A percentile compares a stretch with the other conserved stretches of the same genome.
phyloP scores from a whole-genome alignment of 83 land plant genomes.

The Thuja plicata region DNA sequence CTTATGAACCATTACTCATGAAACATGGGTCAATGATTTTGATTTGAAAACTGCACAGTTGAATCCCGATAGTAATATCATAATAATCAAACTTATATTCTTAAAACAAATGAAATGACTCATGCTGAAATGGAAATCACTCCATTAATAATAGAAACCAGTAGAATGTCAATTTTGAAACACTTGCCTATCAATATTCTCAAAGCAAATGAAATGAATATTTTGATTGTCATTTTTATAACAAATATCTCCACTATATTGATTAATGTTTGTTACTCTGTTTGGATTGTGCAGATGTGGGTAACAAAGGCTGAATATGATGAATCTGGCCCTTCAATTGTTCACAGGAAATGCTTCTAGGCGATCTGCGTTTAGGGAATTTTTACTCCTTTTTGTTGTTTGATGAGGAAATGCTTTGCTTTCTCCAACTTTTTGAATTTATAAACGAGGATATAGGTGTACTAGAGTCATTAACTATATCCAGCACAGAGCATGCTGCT shows the following conservation, averaged over 20 bases:
- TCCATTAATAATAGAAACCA: too few species aligned
- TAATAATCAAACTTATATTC: too few species aligned
- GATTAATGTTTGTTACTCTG: neutral
- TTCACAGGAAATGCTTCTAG: slow-evolving; percentile 23
- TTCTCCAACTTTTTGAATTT: neutral
- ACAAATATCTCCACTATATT: neutral
- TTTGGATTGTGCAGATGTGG: slow-evolving; percentile 19
- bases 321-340: slow-evolving; percentile 20
- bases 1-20: too few species aligned
- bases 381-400: neutral
- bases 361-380: neutral
- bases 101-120: too few species aligned
- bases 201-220: neutral
- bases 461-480: neutral
- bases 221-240: neutral
- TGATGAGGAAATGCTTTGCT: neutral
- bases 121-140: too few species aligned
- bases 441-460: neutral
- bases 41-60: too few species aligned
- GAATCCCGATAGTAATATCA: too few species aligned
- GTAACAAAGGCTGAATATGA: slow-evolving; percentile 19
- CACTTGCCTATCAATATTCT: neutral
- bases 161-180: neutral
- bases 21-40: too few species aligned
- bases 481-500: neutral